Percentiles rank a stretch among this genome's conserved stretches.
Conservation (phyloP, 345 rosid genomes). For the Citrus hindsii region DNA sequence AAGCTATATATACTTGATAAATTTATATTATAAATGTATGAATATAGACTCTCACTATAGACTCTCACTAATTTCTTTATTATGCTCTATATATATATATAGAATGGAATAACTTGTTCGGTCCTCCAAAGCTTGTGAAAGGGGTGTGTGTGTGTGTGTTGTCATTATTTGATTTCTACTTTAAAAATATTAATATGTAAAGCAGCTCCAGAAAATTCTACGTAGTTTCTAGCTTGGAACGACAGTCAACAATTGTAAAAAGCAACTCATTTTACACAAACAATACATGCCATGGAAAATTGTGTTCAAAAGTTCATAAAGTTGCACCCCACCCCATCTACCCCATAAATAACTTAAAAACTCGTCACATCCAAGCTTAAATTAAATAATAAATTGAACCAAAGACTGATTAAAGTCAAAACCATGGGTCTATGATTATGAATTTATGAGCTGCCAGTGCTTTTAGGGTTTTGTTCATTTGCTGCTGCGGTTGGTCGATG, state of each 20-base stretch:
- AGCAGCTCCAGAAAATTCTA: not conserved
- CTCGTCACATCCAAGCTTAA: not conserved
- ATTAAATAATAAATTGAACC: not conserved
- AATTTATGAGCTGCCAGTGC: not conserved
- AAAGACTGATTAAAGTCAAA: not conserved
- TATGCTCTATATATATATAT: too few species aligned
- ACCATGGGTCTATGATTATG: not conserved
- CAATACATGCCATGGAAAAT: not conserved
- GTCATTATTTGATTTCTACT: too few species aligned
- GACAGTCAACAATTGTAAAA: not conserved
- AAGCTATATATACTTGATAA: too few species aligned
- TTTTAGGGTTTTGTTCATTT: not conserved
- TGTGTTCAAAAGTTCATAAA: not conserved
- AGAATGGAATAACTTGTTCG: too few species aligned
- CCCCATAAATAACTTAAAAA: not conserved
- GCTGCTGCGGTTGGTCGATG: not conserved
- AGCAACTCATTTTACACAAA: not conserved
- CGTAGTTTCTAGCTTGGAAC: not conserved
- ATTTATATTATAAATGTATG: too few species aligned
- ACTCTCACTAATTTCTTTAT: too few species aligned
- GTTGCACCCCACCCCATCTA: too few species aligned
- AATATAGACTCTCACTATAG: too few species aligned
- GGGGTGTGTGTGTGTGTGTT: too few species aligned
- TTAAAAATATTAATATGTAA: too few species aligned
- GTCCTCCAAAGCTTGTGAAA: too few species aligned